Evolutionary conservation across 306 rosid genomes (phyloP), one percentile per base, ranked within the genome.

Genomic region (Pueraria montana): DNA sequence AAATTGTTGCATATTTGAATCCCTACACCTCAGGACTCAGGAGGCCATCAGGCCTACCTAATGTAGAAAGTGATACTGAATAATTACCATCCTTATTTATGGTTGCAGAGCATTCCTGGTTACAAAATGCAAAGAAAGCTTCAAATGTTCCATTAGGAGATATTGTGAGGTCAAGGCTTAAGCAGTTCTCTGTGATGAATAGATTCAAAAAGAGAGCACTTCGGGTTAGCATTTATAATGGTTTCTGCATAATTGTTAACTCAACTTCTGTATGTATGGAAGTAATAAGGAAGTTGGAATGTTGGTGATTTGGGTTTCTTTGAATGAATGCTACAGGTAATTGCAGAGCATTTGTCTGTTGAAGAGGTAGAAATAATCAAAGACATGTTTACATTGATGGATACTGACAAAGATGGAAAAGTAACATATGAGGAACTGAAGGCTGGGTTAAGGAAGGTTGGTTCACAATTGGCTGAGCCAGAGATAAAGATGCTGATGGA

Each of bases 401-500:
- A 96, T 84, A 90, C 94, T 14, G 98, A 96, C 87, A 90, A 85
- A 86, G 96, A 96, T 85, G 99, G 99, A 69, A 90, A 86, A 80
- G 89, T 96, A 84, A 77, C 98, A 55, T 96, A 88, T 23, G 99
- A 94, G 82, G 99, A 96, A 82, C 86, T 96, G 75, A 96, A 89
- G 89, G 82, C 91, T 38, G 99, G 99, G 64, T 91, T 96, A 77
- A 89, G 69, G 79, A 96, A 94, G 84, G 99, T 96, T 78, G 99
- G 99, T 78, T 96, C 99, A 63, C 94, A 96, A 81, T 87, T 96
- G 91, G 99, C 91, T 53, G 99, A 96, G 88, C 93, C 98, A 24
- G 99, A 96, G 93, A 89, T 96, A 76, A 94, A 90, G 93, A 92
- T 96, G 97, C 89, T 96, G 83, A 96, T 96, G 99, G 99, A 96